These are phyloP conservation scores for Torulaspora microellipsoides DNA, from an alignment of 805 yeast species.

Conservation along the genomic window DNA sequence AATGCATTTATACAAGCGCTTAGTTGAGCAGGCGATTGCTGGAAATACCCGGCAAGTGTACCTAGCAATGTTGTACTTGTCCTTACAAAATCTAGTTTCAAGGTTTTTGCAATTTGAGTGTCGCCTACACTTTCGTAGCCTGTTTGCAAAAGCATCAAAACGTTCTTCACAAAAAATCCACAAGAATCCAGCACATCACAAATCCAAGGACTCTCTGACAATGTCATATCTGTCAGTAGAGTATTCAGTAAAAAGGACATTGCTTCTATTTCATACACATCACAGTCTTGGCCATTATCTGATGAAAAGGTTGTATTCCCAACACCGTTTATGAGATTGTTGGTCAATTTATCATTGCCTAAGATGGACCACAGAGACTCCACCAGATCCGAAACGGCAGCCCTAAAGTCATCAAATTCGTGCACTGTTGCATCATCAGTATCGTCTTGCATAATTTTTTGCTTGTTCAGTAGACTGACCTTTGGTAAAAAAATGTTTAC, in stretches of 20 bases:
- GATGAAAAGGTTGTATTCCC: constrained; percentile 18
- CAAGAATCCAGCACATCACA: constrained; percentile 24
- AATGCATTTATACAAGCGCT: constrained; percentile 25
- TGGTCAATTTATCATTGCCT: constrained; percentile 40
- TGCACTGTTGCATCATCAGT: constrained; percentile 24
- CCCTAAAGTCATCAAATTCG: constrained; percentile 65
- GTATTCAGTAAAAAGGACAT: constrained; percentile 29
- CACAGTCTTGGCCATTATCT: constrained; percentile 5
- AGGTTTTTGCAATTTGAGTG: constrained; percentile 14
- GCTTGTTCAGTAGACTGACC: constrained; percentile 42
- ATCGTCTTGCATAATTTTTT: constrained; percentile 34
- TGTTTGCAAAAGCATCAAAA: constrained; percentile 24
- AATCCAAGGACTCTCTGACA: constrained; percentile 31
- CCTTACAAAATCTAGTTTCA: constrained; percentile 30
- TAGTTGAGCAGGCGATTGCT: constrained; percentile 19
- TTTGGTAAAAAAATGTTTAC: constrained; percentile 67
- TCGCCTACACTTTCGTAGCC: constrained; percentile 21
- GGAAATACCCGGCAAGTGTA: constrained; percentile 30
- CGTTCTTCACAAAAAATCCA: constrained; percentile 22
- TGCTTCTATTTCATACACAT: constrained; percentile 31
- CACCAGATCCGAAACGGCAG: constrained; percentile 72
- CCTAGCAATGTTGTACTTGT: constrained; percentile 28
- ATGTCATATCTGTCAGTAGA: constrained; percentile 26
- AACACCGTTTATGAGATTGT: constrained; percentile 27
- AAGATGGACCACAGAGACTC: constrained; percentile 66